A percentile compares a stretch with the other conserved stretches of the same genome.
Evolutionary conservation across 208 protist species (phyloP).

Genomic region (Leishmania turanica): DNA sequence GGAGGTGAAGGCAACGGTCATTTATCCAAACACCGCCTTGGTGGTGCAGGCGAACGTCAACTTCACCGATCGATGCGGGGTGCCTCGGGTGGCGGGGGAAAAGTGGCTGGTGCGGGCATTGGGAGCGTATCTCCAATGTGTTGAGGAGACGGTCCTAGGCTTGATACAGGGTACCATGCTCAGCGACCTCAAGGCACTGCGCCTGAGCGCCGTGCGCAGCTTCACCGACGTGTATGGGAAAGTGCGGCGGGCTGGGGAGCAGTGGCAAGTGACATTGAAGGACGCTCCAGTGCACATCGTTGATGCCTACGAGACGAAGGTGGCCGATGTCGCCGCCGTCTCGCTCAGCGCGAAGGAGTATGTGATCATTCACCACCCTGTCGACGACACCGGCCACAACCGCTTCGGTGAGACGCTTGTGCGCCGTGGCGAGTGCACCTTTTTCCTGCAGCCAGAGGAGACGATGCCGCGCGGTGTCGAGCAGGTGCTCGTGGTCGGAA

Average conservation of each 20-base stretch:
- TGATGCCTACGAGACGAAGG: constrained; percentile 85
- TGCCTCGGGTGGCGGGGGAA: constrained; percentile 76
- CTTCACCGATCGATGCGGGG: constrained; percentile 80
- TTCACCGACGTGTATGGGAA: constrained; percentile 91
- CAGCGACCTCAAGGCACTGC: constrained; percentile 73
- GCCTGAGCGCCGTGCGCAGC: constrained; percentile 68
- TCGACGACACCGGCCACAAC: constrained; percentile 62
- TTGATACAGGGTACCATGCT: constrained; percentile 80
- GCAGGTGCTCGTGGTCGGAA: constrained; percentile 83
- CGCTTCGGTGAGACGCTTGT: constrained; percentile 90
- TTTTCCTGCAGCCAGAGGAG: constrained; percentile 97
- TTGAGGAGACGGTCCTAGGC: constrained; percentile 85
- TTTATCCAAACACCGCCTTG: constrained; percentile 89
- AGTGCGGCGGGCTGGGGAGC: constrained; percentile 70
- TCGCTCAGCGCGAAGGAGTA: constrained; percentile 91
- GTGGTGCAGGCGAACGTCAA: constrained; percentile 69
- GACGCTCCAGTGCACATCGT: constrained; percentile 87
- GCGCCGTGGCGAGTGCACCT: constrained; percentile 84
- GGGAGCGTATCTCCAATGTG: constrained; percentile 89
- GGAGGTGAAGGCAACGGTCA: constrained; percentile 63
- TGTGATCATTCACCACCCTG: constrained; percentile 92
- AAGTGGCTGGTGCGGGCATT: constrained; percentile 83
- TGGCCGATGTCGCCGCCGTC: constrained; percentile 73
- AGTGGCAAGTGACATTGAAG: constrained; percentile 88
- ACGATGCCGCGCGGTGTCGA: constrained; percentile 82